Evolutionary conservation across 2,329 filamentous ascomycete species (phyloP).

Genomic region (Ophiostoma quercus): DNA sequence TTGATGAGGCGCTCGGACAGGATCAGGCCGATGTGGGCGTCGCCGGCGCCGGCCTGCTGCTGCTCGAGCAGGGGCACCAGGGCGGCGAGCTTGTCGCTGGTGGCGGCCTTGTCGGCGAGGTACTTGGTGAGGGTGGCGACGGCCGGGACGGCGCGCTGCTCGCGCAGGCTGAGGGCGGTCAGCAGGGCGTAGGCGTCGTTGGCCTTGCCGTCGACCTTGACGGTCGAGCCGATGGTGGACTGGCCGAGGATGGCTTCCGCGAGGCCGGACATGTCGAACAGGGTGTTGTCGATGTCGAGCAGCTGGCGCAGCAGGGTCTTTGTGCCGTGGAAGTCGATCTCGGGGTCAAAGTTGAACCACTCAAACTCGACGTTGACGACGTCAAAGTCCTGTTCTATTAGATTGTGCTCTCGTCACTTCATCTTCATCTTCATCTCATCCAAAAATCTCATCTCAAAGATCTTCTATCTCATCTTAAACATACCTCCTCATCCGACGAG

Average conservation of each 20-base stretch:
- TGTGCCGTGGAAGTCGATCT: conserved; percentile 89
- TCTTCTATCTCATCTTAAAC: background rate
- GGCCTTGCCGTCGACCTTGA: conserved; percentile 94
- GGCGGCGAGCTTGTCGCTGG: conserved; percentile 47
- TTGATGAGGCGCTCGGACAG: conserved; percentile 94
- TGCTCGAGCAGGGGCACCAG: conserved; percentile 52
- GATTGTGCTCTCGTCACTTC: background rate
- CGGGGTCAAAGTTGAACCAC: conserved; percentile 91
- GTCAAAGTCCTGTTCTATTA: conserved; percentile 66
- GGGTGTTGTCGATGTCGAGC: conserved; percentile 77
- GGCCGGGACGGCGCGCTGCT: conserved; percentile 69
- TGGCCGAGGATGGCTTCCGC: conserved; percentile 80
- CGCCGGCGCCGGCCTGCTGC: conserved; percentile 31
- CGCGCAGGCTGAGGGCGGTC: conserved; percentile 75
- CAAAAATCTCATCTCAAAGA: background rate
- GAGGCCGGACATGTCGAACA: conserved; percentile 83
- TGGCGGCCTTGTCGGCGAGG: conserved; percentile 53
- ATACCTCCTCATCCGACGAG: conserved; percentile 47
- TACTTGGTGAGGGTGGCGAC: conserved; percentile 69
- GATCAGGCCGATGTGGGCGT: conserved; percentile 67
- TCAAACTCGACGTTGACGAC: conserved; percentile 96
- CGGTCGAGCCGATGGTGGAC: conserved; percentile 81
- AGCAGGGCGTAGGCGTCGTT: conserved; percentile 90
- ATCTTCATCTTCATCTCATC: background rate
- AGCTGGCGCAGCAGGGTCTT: conserved; percentile 87